Evolutionary conservation across 352 stramenopile genomes (phyloP).

Genomic region (Thalassiosira livingstoniorum): DNA sequence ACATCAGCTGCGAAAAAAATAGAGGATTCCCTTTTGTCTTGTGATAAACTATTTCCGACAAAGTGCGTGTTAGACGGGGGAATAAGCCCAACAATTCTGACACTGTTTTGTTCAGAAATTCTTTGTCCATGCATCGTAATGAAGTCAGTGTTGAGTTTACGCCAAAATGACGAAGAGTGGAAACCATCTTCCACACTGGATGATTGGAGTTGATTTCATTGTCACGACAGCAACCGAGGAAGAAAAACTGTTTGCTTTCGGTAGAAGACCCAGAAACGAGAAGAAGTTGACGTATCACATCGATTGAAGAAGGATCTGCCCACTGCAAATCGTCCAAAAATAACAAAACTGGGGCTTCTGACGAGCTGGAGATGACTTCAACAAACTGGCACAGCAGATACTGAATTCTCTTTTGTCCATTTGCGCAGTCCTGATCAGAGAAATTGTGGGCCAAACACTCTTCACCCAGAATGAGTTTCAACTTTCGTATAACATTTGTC

Average conservation of each 20-base stretch:
- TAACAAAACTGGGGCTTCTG: not conserved
- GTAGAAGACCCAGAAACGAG: not conserved
- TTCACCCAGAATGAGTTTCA: slow-evolving; percentile 20
- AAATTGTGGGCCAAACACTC: not conserved
- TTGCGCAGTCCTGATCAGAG: not conserved
- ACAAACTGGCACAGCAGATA: slow-evolving; percentile 43
- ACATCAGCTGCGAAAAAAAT: slow-evolving; percentile 16
- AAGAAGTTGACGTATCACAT: slow-evolving; percentile 27
- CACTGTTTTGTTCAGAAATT: slow-evolving; percentile 10
- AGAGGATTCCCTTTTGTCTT: slow-evolving; percentile 24
- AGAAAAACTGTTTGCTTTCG: slow-evolving; percentile 27
- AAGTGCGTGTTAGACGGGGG: slow-evolving; percentile 7
- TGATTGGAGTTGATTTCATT: slow-evolving; percentile 21
- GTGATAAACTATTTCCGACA: slow-evolving; percentile 8
- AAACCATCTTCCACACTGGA: slow-evolving; percentile 16
- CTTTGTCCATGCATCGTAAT: slow-evolving; percentile 16
- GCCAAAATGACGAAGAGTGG: not conserved
- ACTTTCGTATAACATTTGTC: slow-evolving; percentile 21
- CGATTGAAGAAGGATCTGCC: slow-evolving; percentile 23
- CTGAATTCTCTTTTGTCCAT: slow-evolving; percentile 24
- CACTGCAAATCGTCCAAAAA: slow-evolving; percentile 27
- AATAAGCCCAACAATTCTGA: slow-evolving; percentile 22
- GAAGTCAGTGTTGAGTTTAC: slow-evolving; percentile 5
- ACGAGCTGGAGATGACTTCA: slow-evolving; percentile 20
- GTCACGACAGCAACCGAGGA: slow-evolving; percentile 25